phyloP scores from a whole-genome alignment of 768 basidiomycete genomes.

The Fomitopsis serialis region DNA sequence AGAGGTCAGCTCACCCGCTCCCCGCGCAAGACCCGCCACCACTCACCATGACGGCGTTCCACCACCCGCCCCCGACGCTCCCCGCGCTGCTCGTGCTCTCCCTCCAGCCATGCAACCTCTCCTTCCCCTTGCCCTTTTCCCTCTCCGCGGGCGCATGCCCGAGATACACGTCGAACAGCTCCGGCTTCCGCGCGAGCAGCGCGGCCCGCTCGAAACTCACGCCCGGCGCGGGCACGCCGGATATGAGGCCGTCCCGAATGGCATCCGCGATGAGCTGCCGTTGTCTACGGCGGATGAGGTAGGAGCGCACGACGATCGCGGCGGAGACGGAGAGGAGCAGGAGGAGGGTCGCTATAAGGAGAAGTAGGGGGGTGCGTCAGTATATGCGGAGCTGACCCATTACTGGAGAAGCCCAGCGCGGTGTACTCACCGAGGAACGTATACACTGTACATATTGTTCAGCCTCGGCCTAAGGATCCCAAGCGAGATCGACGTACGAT shows the following conservation, averaged over 20 bases:
- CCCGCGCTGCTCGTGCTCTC: background rate
- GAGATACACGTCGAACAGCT: slow-evolving; percentile 40
- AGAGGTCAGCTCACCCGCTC: background rate
- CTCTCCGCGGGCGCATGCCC: background rate
- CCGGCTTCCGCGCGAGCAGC: slow-evolving; percentile 40
- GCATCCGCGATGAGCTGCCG: slow-evolving; percentile 56
- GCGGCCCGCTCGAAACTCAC: slow-evolving; percentile 13
- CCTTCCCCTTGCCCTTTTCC: slow-evolving; percentile 2
- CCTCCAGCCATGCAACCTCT: background rate
- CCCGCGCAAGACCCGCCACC: background rate
- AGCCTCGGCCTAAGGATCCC: slow-evolving; percentile 6
- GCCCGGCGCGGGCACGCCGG: slow-evolving; percentile 25
- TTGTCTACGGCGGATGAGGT: slow-evolving; percentile 58
- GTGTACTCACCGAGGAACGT: slow-evolving; percentile 17
- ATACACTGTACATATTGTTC: slow-evolving; percentile 14
- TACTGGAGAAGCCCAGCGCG: background rate
- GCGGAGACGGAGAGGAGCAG: slow-evolving; percentile 63
- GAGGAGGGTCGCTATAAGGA: slow-evolving; percentile 53
- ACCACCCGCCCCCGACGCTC: slow-evolving; percentile 6
- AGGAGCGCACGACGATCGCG: slow-evolving; percentile 60
- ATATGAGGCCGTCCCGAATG: slow-evolving; percentile 59
- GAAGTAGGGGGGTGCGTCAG: background rate
- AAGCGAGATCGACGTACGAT: slow-evolving; percentile 13
- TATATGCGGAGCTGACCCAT: background rate
- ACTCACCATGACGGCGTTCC: slow-evolving; percentile 15